Conservation (phyloP, 768 basidiomycete species). For the Serendipita sp. region DNA sequence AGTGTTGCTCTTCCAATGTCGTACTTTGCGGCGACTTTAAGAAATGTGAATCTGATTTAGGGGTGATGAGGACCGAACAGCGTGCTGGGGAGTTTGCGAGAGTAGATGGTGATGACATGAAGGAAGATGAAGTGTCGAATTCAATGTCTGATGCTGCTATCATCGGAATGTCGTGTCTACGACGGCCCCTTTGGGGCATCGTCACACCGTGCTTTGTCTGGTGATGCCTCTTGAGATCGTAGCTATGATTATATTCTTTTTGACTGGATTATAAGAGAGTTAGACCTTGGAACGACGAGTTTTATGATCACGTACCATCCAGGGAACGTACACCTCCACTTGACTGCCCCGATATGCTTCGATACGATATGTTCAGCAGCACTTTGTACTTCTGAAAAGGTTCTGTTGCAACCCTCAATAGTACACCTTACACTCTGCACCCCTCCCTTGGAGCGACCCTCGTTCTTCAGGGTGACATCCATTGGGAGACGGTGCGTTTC, state of each 20-base stretch:
- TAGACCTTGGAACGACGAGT: background rate
- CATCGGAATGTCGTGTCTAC: background rate
- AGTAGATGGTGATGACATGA: background rate
- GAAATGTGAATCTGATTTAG: background rate
- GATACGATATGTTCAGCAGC: background rate
- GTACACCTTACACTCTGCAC: background rate
- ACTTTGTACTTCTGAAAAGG: background rate
- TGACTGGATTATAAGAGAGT: background rate
- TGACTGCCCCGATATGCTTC: background rate
- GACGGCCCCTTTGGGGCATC: background rate
- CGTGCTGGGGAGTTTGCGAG: background rate
- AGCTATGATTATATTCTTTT: background rate
- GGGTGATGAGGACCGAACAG: background rate
- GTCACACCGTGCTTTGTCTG: background rate
- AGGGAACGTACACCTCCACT: background rate
- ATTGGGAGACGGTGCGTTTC: background rate
- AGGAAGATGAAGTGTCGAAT: background rate
- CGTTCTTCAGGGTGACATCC: background rate
- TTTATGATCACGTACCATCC: background rate
- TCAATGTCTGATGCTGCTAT: background rate
- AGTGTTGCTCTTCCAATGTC: no score
- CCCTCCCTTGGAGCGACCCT: background rate
- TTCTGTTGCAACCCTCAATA: background rate
- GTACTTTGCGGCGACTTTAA: no score
- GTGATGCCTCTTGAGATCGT: background rate